Evolutionary conservation across 495 filamentous ascomycete species (phyloP).

Genomic region (Trichocladium uniseriatum): DNA sequence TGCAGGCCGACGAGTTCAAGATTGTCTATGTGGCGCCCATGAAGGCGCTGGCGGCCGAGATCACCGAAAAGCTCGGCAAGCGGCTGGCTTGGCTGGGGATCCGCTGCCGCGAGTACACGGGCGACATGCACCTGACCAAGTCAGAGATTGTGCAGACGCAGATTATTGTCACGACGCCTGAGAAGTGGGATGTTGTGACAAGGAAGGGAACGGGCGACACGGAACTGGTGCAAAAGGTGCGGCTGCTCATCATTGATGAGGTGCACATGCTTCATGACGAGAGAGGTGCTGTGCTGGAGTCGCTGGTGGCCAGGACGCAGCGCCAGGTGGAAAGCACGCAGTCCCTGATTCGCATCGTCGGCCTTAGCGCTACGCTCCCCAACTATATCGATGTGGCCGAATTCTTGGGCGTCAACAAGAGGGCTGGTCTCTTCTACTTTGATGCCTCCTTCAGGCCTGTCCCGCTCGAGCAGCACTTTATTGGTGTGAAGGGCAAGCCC

Average conservation of each 20-base stretch:
- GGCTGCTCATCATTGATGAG: constrained; percentile 94
- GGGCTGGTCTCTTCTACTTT: constrained; percentile 93
- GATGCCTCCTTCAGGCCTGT: constrained; percentile 93
- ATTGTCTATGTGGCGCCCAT: constrained; percentile 97
- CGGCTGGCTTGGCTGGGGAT: constrained; percentile 90
- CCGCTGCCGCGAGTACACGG: constrained; percentile 81
- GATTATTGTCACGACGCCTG: constrained; percentile 96
- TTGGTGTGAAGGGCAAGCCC: constrained; percentile 89
- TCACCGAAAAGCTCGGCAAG: constrained; percentile 89
- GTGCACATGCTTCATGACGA: constrained; percentile 99
- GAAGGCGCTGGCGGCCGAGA: constrained; percentile 95
- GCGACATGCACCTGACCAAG: constrained; percentile 98
- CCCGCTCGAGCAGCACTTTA: constrained; percentile 93
- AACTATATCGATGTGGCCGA: constrained; percentile 96
- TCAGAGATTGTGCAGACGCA: constrained; percentile 91
- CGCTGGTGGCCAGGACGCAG: constrained; percentile 86
- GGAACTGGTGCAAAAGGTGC: constrained; percentile 93
- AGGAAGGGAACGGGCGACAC: constrained; percentile 95
- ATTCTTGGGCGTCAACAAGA: constrained; percentile 90
- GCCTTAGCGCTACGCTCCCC: constrained; percentile 87
- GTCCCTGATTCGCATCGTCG: constrained; percentile 90
- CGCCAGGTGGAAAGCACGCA: constrained; percentile 97
- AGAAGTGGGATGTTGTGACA: constrained; percentile 99
- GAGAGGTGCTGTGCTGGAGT: constrained; percentile 90
- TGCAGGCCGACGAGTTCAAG: constrained; percentile 84